Evolutionary conservation across 2,329 filamentous ascomycete species (phyloP).

Genomic region (Pseudogymnoascus sp.): DNA sequence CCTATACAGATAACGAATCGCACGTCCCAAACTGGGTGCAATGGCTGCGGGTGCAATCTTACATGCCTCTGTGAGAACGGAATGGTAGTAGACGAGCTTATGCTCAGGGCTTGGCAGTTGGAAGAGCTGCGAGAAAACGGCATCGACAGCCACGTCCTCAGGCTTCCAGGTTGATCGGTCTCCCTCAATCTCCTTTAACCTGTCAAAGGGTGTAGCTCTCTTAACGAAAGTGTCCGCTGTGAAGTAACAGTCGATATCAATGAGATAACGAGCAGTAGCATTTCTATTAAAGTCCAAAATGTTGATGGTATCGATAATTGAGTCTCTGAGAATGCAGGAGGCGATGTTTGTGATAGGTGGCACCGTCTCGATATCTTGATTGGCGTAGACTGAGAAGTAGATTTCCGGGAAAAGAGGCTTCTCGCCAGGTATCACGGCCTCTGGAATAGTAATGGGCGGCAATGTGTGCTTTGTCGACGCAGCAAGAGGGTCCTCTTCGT

Average conservation of each 20-base stretch:
- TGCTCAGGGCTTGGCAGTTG: slow-evolving; percentile 81
- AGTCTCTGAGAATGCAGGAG: slow-evolving; percentile 76
- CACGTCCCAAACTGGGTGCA: slow-evolving; percentile 83
- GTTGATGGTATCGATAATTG: slow-evolving; percentile 86
- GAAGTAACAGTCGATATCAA: slow-evolving; percentile 94
- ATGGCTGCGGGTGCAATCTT: slow-evolving; percentile 96
- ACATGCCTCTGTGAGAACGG: slow-evolving; percentile 87
- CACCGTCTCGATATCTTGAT: slow-evolving; percentile 83
- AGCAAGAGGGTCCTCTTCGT: slow-evolving; percentile 50
- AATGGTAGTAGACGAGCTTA: slow-evolving; percentile 94
- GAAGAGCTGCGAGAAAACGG: slow-evolving; percentile 91
- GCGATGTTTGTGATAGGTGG: slow-evolving; percentile 69
- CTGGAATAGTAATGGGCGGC: slow-evolving; percentile 67
- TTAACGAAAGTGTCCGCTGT: slow-evolving; percentile 84
- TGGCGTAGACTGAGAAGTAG: slow-evolving; percentile 84
- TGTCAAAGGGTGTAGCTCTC: slow-evolving; percentile 85
- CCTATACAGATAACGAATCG: slow-evolving; percentile 84
- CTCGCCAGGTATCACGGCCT: slow-evolving; percentile 64
- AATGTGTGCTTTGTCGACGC: slow-evolving; percentile 65
- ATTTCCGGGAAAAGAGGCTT: slow-evolving; percentile 82
- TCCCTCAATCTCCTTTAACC: slow-evolving; percentile 61
- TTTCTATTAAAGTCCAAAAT: slow-evolving; percentile 88
- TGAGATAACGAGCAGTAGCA: slow-evolving; percentile 76
- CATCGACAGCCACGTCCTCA: slow-evolving; percentile 94
- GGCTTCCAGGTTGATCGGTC: slow-evolving; percentile 84